A percentile compares a stretch with the other conserved stretches of the same genome.
Evolutionary conservation across 805 yeast genomes (phyloP).

Genomic region (Starmerella floricola): DNA sequence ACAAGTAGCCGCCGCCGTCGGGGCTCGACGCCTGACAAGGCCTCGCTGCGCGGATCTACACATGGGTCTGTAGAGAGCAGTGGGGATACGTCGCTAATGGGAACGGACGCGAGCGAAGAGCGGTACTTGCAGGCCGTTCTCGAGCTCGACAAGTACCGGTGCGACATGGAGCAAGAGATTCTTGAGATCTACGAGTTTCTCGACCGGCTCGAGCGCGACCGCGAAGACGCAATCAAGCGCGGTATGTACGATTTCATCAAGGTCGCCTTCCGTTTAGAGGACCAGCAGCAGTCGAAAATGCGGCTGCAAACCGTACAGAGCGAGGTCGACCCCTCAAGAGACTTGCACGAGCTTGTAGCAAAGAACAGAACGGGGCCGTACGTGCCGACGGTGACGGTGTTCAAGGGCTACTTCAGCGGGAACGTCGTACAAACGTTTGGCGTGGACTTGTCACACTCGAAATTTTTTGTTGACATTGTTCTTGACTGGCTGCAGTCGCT

Average conservation of each 20-base stretch:
- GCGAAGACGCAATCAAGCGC: slow-evolving; percentile 53
- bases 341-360: slow-evolving; percentile 47
- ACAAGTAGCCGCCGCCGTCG: no score
- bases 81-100: background rate
- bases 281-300: slow-evolving; percentile 38
- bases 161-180: slow-evolving; percentile 55
- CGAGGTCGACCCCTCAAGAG: slow-evolving; percentile 50
- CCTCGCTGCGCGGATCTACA: background rate
- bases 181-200: slow-evolving; percentile 54
- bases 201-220: slow-evolving; percentile 64
- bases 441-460: slow-evolving; percentile 56
- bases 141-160: slow-evolving; percentile 49
- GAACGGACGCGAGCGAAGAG: slow-evolving; percentile 24
- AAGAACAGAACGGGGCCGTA: slow-evolving; percentile 59
- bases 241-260: slow-evolving; percentile 50
- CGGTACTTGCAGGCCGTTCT: slow-evolving; percentile 40
- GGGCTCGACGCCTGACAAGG: no score
- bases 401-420: slow-evolving; percentile 55
- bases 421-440: slow-evolving; percentile 68
- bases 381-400: slow-evolving; percentile 55
- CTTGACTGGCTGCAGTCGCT: slow-evolving; percentile 36
- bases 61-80: background rate
- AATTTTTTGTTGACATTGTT: slow-evolving; percentile 46
- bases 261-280: slow-evolving; percentile 35
- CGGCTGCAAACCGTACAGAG: slow-evolving; percentile 44